Base-by-base conservation (phyloP, 306 rosid species). In the Lathyrus oleraceus region DNA sequence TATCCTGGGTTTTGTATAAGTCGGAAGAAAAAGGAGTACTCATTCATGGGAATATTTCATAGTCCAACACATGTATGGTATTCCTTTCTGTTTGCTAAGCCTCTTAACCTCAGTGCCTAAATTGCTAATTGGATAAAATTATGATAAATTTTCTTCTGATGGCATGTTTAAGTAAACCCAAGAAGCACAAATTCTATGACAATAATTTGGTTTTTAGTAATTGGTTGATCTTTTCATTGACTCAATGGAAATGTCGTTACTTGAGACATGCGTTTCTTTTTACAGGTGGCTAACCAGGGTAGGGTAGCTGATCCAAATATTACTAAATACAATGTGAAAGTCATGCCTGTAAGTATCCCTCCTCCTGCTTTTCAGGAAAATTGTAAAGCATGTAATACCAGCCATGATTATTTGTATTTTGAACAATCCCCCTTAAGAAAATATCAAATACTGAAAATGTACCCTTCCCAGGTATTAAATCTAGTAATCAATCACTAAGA, bases 1-100 rank as follows among this genome's bases (percentile, higher is more conserved):
- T 94, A 87, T 77, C 98, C 98, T 43, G 98, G 97, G 51, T 90
- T 94, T 79, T 88, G 98, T 75, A 79, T 90, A 25, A 81, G 92
- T 20, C 90, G 98, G 60, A 95, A 88, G 88, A 90, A 68, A 76
- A 94, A 68, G 58, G 98, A 94, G 81, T 94, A 94, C 74, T 96
- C 98, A 58, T 94, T 94, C 70, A 76, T 88, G 38, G 97, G 90
- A 81, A 79, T 94, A 60, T 90, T 87, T 80, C 87, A 85, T 61
- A 87, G 84, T 72, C 98, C 98, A 3, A 67, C 85, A 76, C 90
- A 90, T 65, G 98, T 88, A 88, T 43, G 75, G 78, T 67, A 15
- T 48, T 47, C 23, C 73, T 65, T 17, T 44, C 51, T 78, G 28
- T 70, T 69, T 73, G 1, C 60, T 61, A 14, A 17, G 9, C 47